Percentiles rank a stretch among this genome's conserved stretches.
Evolutionary conservation across 495 filamentous ascomycete genomes (phyloP).

Genomic region (Penicillium soppii): DNA sequence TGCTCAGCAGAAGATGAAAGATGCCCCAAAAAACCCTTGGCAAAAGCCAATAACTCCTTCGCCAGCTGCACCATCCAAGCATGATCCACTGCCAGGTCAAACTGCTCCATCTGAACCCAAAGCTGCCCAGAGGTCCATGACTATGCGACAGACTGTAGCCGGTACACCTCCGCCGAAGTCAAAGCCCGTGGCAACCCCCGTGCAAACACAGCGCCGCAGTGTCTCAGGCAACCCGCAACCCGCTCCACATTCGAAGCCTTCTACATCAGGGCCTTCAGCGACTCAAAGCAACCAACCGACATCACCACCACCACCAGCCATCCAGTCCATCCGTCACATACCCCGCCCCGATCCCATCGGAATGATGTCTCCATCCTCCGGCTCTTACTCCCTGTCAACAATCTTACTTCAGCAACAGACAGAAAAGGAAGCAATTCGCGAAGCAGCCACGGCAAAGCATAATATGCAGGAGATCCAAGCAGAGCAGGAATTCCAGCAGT

Average conservation of each 20-base stretch:
- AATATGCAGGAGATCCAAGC: slow-evolving; percentile 90
- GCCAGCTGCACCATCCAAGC: slow-evolving; percentile 13
- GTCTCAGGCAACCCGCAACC: slow-evolving; percentile 24
- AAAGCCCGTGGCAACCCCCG: slow-evolving; percentile 28
- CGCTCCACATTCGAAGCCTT: slow-evolving; percentile 18
- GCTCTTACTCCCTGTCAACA: slow-evolving; percentile 76
- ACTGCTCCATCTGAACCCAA: slow-evolving; percentile 25
- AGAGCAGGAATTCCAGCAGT: slow-evolving; percentile 95
- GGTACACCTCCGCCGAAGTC: slow-evolving; percentile 42
- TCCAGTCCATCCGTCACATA: slow-evolving; percentile 51
- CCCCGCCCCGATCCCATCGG: slow-evolving; percentile 40
- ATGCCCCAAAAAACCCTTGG: slow-evolving; percentile 68
- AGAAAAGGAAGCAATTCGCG: slow-evolving; percentile 78
- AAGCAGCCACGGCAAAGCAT: slow-evolving; percentile 77
- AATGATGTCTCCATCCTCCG: slow-evolving; percentile 45
- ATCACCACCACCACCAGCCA: slow-evolving; percentile 31
- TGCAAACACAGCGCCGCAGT: slow-evolving; percentile 26
- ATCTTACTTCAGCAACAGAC: slow-evolving; percentile 84
- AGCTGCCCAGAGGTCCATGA: slow-evolving; percentile 49
- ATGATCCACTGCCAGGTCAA: slow-evolving; percentile 21
- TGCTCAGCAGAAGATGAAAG: slow-evolving; percentile 46
- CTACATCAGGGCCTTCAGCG: slow-evolving; percentile 21
- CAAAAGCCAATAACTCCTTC: slow-evolving; percentile 46
- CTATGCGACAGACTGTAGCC: slow-evolving; percentile 62
- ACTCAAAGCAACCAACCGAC: slow-evolving; percentile 20